A percentile compares a stretch with the other conserved stretches of the same genome.
Conservation (phyloP, 2,329 filamentous ascomycete genomes). For the Neoscytalidium dimidiatum region DNA sequence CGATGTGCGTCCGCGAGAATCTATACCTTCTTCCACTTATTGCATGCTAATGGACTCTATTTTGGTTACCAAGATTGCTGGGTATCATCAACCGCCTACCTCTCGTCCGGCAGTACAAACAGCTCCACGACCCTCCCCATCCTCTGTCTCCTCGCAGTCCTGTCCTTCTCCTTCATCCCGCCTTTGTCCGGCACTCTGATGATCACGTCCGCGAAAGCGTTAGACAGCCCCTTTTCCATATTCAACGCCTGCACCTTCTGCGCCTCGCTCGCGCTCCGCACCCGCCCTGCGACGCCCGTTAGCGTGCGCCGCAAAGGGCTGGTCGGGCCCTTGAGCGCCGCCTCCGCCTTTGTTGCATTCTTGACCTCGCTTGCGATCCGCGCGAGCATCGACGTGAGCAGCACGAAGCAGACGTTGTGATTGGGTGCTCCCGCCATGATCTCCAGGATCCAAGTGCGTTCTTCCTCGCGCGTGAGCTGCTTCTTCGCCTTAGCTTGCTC, state of each 20-base stretch:
- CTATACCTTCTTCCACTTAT: background rate
- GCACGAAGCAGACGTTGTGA: slow-evolving; percentile 87
- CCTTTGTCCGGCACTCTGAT: slow-evolving; percentile 51
- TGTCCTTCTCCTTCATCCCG: slow-evolving; percentile 58
- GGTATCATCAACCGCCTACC: slow-evolving; percentile 7
- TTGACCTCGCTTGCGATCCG: slow-evolving; percentile 59
- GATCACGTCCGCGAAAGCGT: slow-evolving; percentile 64
- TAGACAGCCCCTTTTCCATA: slow-evolving; percentile 64
- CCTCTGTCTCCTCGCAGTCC: slow-evolving; percentile 61
- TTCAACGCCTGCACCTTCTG: slow-evolving; percentile 39
- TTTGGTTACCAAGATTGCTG: background rate
- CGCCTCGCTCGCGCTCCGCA: slow-evolving; percentile 44
- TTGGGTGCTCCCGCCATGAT: slow-evolving; percentile 67
- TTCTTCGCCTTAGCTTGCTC: slow-evolving; percentile 41
- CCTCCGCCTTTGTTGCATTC: slow-evolving; percentile 42
- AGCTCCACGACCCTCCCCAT: slow-evolving; percentile 69
- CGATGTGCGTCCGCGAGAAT: too few relatives aligned
- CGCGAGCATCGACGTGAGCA: slow-evolving; percentile 76
- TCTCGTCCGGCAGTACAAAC: slow-evolving; percentile 54
- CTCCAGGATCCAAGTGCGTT: slow-evolving; percentile 68
- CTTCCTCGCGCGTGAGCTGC: slow-evolving; percentile 53
- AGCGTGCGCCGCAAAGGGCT: slow-evolving; percentile 19
- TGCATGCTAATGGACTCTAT: background rate
- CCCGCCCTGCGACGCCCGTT: slow-evolving; percentile 25
- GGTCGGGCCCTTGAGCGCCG: slow-evolving; percentile 20